phyloP scores from a whole-genome alignment of 768 basidiomycete species.

The Multifurca ochricompacta region DNA sequence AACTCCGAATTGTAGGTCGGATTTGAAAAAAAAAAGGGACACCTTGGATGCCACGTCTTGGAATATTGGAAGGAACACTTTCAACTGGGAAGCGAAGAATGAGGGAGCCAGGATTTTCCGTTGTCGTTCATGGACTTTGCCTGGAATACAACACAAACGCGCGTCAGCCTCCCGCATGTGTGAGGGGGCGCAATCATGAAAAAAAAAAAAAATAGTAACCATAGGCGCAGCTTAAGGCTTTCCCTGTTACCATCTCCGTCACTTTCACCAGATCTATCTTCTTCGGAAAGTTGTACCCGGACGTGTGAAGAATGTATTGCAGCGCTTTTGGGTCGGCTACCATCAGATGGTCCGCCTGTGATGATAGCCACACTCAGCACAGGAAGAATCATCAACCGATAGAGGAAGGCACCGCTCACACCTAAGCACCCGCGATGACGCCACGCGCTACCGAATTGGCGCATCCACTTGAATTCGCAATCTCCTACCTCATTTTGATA shows the following conservation, averaged over 20 bases:
- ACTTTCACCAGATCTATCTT: constrained; percentile 11
- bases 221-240: constrained; percentile 15
- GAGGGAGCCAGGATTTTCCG: constrained; percentile 24
- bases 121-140: constrained; percentile 20
- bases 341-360: not conserved
- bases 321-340: constrained; percentile 20
- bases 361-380: not conserved
- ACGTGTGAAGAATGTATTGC: constrained; percentile 26
- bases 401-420: constrained; percentile 2
- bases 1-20: not conserved
- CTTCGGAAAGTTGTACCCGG: constrained; percentile 25
- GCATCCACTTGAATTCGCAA: constrained; percentile 14
- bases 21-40: not conserved
- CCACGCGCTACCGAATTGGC: constrained; percentile 12
- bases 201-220: constrained; percentile 17
- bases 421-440: constrained; percentile 18
- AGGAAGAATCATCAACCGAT: not conserved
- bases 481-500: constrained; percentile 25
- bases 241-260: constrained; percentile 20
- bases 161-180: not conserved
- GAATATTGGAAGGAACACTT: constrained; percentile 23
- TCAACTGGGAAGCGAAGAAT: constrained; percentile 22
- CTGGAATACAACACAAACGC: constrained; percentile 6
- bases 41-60: constrained; percentile 21
- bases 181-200: not conserved